phyloP scores from a whole-genome alignment of 2,329 filamentous ascomycete genomes.

The Ophiocordyceps camponoti-saundersi region DNA sequence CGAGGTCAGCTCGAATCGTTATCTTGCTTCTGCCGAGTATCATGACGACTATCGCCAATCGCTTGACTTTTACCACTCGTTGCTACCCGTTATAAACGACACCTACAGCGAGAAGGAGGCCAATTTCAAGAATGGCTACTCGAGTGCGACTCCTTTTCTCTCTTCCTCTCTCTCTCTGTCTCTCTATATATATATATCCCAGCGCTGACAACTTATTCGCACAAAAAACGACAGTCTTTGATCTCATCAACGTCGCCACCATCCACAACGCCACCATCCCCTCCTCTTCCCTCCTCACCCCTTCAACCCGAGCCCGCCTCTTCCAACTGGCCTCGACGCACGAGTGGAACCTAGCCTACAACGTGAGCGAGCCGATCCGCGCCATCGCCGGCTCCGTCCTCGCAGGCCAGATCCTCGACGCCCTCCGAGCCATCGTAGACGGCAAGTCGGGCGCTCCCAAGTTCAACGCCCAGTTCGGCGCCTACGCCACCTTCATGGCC shows the following conservation, averaged over 20 bases:
- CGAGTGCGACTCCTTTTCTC: constrained; percentile 26
- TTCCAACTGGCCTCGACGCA: constrained; percentile 60
- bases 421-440: constrained; percentile 34
- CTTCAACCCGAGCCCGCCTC: constrained; percentile 42
- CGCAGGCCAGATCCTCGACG: constrained; percentile 34
- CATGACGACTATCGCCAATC: constrained; percentile 27
- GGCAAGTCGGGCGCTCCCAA: constrained; percentile 16
- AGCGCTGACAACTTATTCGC: too few relatives aligned
- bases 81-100: constrained; percentile 37
- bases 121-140: constrained; percentile 42
- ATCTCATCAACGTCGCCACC: constrained; percentile 40
- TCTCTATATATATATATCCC: too few relatives aligned
- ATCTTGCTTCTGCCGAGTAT: constrained; percentile 32
- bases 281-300: constrained; percentile 39
- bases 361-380: constrained; percentile 48
- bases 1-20: constrained; percentile 35
- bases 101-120: constrained; percentile 28
- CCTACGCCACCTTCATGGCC: constrained; percentile 43
- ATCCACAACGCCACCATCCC: constrained; percentile 47
- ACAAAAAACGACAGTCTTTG: constrained; percentile 26
- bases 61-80: constrained; percentile 38
- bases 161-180: background rate
- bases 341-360: constrained; percentile 73
- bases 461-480: constrained; percentile 39
- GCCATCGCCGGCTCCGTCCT: constrained; percentile 41